Conservation (phyloP, 495 filamentous ascomycete species). For the Tuber borchii region DNA sequence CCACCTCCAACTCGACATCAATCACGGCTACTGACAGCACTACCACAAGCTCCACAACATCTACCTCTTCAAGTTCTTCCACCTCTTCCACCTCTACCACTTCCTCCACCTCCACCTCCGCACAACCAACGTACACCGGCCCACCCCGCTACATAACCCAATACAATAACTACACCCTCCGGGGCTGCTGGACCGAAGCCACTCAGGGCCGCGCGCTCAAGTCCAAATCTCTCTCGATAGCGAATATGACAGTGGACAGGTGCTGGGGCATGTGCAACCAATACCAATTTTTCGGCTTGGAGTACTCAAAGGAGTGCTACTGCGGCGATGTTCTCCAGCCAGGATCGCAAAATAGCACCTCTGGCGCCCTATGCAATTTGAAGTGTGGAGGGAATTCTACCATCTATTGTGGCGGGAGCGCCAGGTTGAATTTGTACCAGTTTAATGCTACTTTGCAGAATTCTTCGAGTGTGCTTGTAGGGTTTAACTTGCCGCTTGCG, state of each 20-base stretch:
- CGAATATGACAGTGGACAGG: constrained; percentile 31
- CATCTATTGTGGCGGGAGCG: constrained; percentile 10
- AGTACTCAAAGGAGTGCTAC: constrained; percentile 45
- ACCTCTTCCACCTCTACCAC: constrained; percentile 14
- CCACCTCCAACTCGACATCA: not conserved
- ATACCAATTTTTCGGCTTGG: constrained; percentile 43
- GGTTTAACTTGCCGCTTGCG: constrained; percentile 3
- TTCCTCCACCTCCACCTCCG: constrained; percentile 27
- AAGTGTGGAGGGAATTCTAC: constrained; percentile 13
- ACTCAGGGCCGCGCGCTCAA: constrained; percentile 36
- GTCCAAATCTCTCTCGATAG: constrained; percentile 19
- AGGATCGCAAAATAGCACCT: constrained; percentile 13
- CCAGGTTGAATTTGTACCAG: constrained; percentile 13
- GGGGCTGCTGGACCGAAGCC: constrained; percentile 43
- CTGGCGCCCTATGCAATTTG: constrained; percentile 4
- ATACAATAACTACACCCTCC: constrained; percentile 17
- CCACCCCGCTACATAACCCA: constrained; percentile 12
- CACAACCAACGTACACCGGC: constrained; percentile 10
- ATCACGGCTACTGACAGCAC: constrained; percentile 7
- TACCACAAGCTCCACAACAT: not conserved
- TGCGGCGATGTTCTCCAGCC: constrained; percentile 39
- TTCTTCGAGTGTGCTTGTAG: constrained; percentile 3
- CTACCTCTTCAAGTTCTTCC: constrained; percentile 24
- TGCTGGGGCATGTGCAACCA: constrained; percentile 42
- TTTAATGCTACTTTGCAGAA: constrained; percentile 11